Conservation (phyloP, 2,329 filamentous ascomycete genomes). For the Fusarium papillatum region DNA sequence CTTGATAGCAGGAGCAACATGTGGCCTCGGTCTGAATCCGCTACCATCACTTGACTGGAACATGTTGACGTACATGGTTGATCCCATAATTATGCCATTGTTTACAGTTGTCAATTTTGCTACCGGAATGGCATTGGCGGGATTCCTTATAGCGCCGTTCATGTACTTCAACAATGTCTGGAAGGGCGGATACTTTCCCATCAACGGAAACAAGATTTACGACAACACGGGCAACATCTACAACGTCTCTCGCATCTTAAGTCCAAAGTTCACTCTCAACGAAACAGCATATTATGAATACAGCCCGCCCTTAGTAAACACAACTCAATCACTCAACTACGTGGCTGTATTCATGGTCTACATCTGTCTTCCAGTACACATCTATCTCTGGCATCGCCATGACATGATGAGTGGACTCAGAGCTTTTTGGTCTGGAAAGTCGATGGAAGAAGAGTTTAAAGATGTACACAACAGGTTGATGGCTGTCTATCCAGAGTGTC, state of each 20-base stretch:
- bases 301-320: constrained; percentile 65
- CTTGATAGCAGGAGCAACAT: constrained; percentile 50
- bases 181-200: constrained; percentile 67
- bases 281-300: constrained; percentile 65
- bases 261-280: constrained; percentile 62
- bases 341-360: constrained; percentile 47
- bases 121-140: constrained; percentile 60
- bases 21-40: constrained; percentile 54
- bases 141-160: constrained; percentile 64
- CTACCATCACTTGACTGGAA: constrained; percentile 58
- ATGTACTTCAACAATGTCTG: constrained; percentile 61
- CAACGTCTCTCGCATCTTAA: constrained; percentile 65
- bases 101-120: constrained; percentile 47
- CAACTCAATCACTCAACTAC: constrained; percentile 54
- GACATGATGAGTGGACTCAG: constrained; percentile 45
- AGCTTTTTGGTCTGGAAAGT: constrained; percentile 41
- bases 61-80: constrained; percentile 43
- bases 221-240: constrained; percentile 69
- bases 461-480: constrained; percentile 52
- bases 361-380: constrained; percentile 45
- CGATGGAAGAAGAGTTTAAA: constrained; percentile 53
- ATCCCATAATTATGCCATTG: constrained; percentile 48
- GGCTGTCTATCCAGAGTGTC: constrained; percentile 56
- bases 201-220: constrained; percentile 66
- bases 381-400: constrained; percentile 48